Evolutionary conservation across 371 early-diverging fungal species (phyloP).

Genomic region (Mortierella sp.): DNA sequence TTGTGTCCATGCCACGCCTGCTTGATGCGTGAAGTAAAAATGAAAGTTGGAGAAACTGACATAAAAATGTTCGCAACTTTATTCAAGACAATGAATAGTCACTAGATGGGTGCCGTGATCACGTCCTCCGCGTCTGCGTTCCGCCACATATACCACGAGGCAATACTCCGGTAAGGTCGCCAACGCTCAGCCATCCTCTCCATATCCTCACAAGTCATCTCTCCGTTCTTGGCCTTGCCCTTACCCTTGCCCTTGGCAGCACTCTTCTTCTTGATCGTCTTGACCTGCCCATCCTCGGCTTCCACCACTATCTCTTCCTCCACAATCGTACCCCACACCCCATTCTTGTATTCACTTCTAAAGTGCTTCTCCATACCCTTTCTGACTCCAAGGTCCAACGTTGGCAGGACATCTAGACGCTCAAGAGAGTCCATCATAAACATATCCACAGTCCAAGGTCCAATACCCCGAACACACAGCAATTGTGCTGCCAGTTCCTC

Average conservation of each 20-base stretch:
- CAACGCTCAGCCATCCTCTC: conserved; percentile 61
- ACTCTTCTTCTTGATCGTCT: conserved; percentile 36
- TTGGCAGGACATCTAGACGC: conserved; percentile 71
- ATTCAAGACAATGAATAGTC: conserved; percentile 1
- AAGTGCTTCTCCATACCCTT: conserved; percentile 73
- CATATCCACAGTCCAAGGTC: conserved; percentile 79
- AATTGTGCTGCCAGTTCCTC: conserved; percentile 60
- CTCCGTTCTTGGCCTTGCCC: conserved; percentile 57
- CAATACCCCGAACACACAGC: conserved; percentile 69
- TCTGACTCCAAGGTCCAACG: conserved; percentile 70
- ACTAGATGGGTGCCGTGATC: conserved; percentile 27
- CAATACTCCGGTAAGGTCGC: conserved; percentile 75
- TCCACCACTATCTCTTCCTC: conserved; percentile 11
- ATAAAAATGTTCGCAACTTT: not conserved
- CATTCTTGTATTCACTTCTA: conserved; percentile 40
- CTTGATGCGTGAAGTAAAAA: not conserved
- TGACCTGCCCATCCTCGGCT: not conserved
- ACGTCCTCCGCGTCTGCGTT: conserved; percentile 40
- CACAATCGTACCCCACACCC: conserved; percentile 36
- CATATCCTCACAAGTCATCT: conserved; percentile 61
- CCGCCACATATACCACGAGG: conserved; percentile 76
- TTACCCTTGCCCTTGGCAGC: conserved; percentile 53
- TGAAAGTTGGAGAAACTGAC: not conserved
- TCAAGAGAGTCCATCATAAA: conserved; percentile 73
- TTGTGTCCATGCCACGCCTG: conserved; percentile 1